Percentiles rank a stretch among this genome's conserved stretches.
Conservation (phyloP, 1,284 basidiomycete species). For the Ustilago xerochloae region DNA sequence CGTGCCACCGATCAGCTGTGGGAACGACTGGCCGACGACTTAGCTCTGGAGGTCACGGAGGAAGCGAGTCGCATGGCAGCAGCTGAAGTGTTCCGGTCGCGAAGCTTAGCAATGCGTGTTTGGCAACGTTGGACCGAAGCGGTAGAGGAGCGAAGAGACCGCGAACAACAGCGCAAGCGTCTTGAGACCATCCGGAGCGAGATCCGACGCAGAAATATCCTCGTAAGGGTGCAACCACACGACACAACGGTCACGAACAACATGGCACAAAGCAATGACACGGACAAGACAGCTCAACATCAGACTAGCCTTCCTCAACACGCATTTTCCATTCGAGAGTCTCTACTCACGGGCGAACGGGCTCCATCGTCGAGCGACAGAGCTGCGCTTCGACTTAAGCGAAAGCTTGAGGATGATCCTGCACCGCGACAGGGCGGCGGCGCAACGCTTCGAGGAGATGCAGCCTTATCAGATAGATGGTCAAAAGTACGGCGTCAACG, state of each 20-base stretch:
- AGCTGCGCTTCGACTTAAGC: slow-evolving; percentile 4
- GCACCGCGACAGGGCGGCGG: neutral
- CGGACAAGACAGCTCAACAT: neutral
- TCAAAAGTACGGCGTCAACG: slow-evolving; percentile 21
- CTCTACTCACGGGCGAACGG: slow-evolving; percentile 30
- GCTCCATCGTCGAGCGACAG: neutral
- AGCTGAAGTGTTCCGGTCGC: slow-evolving; percentile 18
- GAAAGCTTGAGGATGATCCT: slow-evolving; percentile 20
- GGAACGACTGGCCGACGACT: slow-evolving; percentile 18
- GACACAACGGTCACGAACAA: neutral
- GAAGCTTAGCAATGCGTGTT: slow-evolving; percentile 12
- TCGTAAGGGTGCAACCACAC: slow-evolving; percentile 17
- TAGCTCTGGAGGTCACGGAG: slow-evolving; percentile 8
- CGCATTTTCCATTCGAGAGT: slow-evolving; percentile 27
- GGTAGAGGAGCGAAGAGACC: slow-evolving; percentile 23
- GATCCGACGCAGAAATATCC: slow-evolving; percentile 24
- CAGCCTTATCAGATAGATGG: slow-evolving; percentile 20
- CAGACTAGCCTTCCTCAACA: slow-evolving; percentile 12
- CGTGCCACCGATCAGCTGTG: slow-evolving; percentile 20
- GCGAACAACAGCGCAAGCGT: slow-evolving; percentile 17
- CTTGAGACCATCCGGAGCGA: slow-evolving; percentile 25
- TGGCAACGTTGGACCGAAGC: slow-evolving; percentile 25
- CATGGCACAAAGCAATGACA: neutral
- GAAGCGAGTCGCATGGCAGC: slow-evolving; percentile 15
- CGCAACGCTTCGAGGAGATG: slow-evolving; percentile 3